Percentiles rank a stretch among this genome's conserved stretches.
Conservation (phyloP, 176 grass and related monocot genomes). For the Oryza coarctata region DNA sequence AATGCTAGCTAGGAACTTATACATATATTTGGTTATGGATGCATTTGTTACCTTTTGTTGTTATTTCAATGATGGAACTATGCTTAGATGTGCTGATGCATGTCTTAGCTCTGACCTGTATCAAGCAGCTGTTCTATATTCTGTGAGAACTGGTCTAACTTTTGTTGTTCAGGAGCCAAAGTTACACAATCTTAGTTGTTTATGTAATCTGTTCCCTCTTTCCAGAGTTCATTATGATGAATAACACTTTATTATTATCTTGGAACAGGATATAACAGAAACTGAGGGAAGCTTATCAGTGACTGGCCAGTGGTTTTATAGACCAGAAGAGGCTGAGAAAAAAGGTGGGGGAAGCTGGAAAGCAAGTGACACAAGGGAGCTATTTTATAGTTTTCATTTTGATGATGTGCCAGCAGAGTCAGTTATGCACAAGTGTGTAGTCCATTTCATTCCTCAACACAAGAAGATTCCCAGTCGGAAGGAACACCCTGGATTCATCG, state of each 20-base stretch:
- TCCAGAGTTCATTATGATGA: background rate
- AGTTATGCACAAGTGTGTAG: slow-evolving; percentile 96
- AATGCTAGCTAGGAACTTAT: background rate
- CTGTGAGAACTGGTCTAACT: background rate
- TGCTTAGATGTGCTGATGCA: background rate
- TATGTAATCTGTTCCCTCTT: background rate
- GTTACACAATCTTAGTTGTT: slow-evolving; percentile 4
- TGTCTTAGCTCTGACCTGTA: slow-evolving; percentile 18
- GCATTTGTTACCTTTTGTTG: background rate
- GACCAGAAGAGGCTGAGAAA: slow-evolving; percentile 93
- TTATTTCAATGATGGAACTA: slow-evolving; percentile 17
- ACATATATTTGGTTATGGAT: slow-evolving; percentile 15
- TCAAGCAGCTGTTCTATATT: background rate
- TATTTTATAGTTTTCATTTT: slow-evolving; percentile 95
- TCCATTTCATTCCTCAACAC: slow-evolving; percentile 83
- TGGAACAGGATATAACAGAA: slow-evolving; percentile 74
- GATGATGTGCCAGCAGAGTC: slow-evolving; percentile 94
- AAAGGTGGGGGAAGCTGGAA: slow-evolving; percentile 82
- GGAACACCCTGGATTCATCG: slow-evolving; percentile 87
- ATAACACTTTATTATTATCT: slow-evolving; percentile 18
- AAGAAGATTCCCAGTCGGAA: slow-evolving; percentile 86
- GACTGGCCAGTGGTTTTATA: slow-evolving; percentile 97
- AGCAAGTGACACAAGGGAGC: slow-evolving; percentile 78
- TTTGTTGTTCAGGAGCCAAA: background rate
- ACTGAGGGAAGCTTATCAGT: slow-evolving; percentile 62